Percentiles rank a stretch among this genome's conserved stretches.
Conservation (phyloP, 495 filamentous ascomycete species). For the Xylaria venustula region DNA sequence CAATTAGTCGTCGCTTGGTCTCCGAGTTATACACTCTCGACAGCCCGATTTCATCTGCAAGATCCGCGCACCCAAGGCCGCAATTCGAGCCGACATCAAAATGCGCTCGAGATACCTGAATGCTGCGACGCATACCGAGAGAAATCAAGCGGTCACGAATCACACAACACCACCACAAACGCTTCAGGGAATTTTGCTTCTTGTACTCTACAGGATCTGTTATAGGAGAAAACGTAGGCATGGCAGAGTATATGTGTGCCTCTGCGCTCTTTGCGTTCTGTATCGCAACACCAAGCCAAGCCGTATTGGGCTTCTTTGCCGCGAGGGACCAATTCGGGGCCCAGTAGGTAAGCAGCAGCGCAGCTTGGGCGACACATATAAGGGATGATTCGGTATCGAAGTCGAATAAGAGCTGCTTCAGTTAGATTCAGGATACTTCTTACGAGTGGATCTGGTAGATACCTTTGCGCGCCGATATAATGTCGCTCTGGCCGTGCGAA, state of each 20-base stretch:
- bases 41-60: slow-evolving; percentile 41
- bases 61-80: slow-evolving; percentile 36
- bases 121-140: slow-evolving; percentile 46
- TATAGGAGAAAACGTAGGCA: slow-evolving; percentile 22
- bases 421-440: slow-evolving; percentile 5
- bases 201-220: slow-evolving; percentile 28
- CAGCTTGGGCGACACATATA: slow-evolving; percentile 40
- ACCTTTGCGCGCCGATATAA: slow-evolving; percentile 46
- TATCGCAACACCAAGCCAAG: slow-evolving; percentile 48
- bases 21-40: slow-evolving; percentile 44
- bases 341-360: slow-evolving; percentile 42
- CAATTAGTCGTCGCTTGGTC: slow-evolving; percentile 40
- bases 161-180: slow-evolving; percentile 52
- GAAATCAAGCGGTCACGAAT: slow-evolving; percentile 50
- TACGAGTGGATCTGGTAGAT: background rate
- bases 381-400: slow-evolving; percentile 35
- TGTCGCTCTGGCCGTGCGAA: slow-evolving; percentile 40
- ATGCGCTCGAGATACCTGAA: slow-evolving; percentile 44
- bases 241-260: slow-evolving; percentile 34
- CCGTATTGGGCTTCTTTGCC: slow-evolving; percentile 42
- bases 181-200: slow-evolving; percentile 35
- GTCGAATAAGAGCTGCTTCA: slow-evolving; percentile 30
- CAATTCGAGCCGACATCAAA: slow-evolving; percentile 35
- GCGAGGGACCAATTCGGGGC: slow-evolving; percentile 35
- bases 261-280: slow-evolving; percentile 47